Evolutionary conservation across 2,329 filamentous ascomycete genomes (phyloP).

Genomic region (Trichoderma aggressivum): DNA sequence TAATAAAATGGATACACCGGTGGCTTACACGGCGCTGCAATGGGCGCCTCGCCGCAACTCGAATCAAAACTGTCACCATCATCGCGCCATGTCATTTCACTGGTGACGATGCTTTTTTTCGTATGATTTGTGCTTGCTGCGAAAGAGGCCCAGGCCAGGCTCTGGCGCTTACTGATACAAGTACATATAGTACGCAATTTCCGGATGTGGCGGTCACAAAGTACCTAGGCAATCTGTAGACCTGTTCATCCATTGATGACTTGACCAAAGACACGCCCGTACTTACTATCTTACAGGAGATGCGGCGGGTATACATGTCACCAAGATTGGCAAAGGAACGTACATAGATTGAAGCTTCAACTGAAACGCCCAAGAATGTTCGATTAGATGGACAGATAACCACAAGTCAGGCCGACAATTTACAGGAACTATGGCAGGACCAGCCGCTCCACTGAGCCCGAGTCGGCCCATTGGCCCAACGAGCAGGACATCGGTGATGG

Average conservation of each 20-base stretch:
- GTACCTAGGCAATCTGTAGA: not conserved
- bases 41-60: not conserved
- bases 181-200: not conserved
- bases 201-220: not conserved
- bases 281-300: no score
- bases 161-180: not conserved
- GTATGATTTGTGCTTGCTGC: not conserved
- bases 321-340: not conserved
- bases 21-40: not conserved
- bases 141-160: not conserved
- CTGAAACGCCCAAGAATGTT: constrained; percentile 2
- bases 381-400: not conserved
- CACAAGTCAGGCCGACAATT: not conserved
- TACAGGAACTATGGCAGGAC: constrained; percentile 7
- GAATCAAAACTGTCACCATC: not conserved
- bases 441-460: not conserved
- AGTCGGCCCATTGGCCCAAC: not conserved
- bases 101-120: not conserved
- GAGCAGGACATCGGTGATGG: not conserved
- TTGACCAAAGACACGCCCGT: not conserved
- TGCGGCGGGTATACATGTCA: not conserved
- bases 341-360: not conserved
- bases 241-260: not conserved
- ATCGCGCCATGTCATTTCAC: not conserved
- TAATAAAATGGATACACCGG: constrained; percentile 12